Percentiles rank a stretch among this genome's conserved stretches.
phyloP scores from a whole-genome alignment of 2,329 filamentous ascomycete genomes.

The Fusarium brevicatenulatum region DNA sequence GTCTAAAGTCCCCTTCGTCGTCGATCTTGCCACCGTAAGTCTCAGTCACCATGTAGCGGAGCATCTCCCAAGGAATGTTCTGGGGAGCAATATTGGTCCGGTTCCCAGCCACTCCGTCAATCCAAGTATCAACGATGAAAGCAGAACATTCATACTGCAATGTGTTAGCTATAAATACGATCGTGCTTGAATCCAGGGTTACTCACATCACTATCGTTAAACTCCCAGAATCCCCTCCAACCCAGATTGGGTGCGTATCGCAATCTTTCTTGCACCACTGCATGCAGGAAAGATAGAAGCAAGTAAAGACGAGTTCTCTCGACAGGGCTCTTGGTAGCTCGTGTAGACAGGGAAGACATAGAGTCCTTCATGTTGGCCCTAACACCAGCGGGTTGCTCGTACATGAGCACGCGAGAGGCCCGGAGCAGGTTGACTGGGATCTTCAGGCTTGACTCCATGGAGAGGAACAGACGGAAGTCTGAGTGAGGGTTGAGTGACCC shows the following conservation, averaged over 20 bases:
- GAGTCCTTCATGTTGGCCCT: conserved; percentile 99
- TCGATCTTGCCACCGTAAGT: conserved; percentile 99
- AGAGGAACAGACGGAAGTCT: conserved; percentile 94
- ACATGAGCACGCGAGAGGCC: conserved; percentile 94
- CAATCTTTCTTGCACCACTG: conserved; percentile 92
- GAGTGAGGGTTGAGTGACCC: conserved; percentile 93
- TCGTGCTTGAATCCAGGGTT: neutral
- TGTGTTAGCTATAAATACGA: neutral
- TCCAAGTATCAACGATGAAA: conserved; percentile 95
- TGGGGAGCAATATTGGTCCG: conserved; percentile 92
- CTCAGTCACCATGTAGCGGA: conserved; percentile 88
- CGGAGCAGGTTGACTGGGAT: conserved; percentile 96
- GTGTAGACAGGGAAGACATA: conserved; percentile 80
- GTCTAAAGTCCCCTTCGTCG: conserved; percentile 82
- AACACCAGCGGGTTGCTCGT: conserved; percentile 96
- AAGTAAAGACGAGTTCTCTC: conserved; percentile 92
- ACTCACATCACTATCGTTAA: conserved; percentile 98
- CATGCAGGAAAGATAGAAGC: conserved; percentile 92
- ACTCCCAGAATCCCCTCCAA: conserved; percentile 99
- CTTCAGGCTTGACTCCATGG: conserved; percentile 96
- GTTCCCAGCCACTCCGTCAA: conserved; percentile 82
- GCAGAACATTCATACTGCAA: conserved; percentile 92
- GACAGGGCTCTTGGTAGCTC: conserved; percentile 83
- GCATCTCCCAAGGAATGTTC: conserved; percentile 97
- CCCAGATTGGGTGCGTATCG: conserved; percentile 93